A percentile compares a stretch with the other conserved stretches of the same genome.
Evolutionary conservation across 176 grass and related monocot genomes (phyloP).

Genomic region (Melocanna baccifera): DNA sequence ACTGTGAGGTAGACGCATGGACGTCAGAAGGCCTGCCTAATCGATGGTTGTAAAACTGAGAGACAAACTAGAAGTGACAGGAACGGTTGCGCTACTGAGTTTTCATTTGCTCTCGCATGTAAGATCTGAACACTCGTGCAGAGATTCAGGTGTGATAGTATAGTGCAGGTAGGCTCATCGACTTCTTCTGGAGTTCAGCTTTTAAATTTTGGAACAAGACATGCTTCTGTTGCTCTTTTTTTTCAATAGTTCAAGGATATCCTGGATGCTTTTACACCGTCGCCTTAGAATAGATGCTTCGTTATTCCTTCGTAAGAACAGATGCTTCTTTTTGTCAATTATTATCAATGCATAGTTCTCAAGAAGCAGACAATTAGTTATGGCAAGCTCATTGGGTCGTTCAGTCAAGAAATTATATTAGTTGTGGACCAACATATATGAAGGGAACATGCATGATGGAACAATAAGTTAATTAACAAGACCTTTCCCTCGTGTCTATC

Average conservation of each 20-base stretch:
- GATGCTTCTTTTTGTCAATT: neutral
- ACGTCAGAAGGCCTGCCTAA: neutral
- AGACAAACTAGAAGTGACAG: neutral
- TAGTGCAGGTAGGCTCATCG: neutral
- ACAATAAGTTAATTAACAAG: neutral
- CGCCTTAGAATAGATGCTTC: neutral
- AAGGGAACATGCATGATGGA: neutral
- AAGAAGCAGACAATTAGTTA: neutral
- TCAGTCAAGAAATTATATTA: neutral
- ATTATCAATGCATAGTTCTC: neutral
- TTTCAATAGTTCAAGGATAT: too few relatives aligned
- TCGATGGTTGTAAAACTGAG: neutral
- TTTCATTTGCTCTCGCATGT: neutral
- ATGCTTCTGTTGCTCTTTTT: neutral
- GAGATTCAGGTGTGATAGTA: neutral
- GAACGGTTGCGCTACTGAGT: neutral
- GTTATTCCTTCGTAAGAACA: neutral
- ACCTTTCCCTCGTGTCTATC: neutral
- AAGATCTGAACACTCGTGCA: neutral
- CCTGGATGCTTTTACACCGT: too few relatives aligned
- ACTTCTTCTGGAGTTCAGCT: neutral
- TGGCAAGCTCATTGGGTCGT: neutral
- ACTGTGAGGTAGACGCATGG: neutral
- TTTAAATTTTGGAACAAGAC: neutral
- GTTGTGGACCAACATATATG: neutral